Conservation (phyloP, 2,329 filamentous ascomycete species). For the Exophiala aquamarina region DNA sequence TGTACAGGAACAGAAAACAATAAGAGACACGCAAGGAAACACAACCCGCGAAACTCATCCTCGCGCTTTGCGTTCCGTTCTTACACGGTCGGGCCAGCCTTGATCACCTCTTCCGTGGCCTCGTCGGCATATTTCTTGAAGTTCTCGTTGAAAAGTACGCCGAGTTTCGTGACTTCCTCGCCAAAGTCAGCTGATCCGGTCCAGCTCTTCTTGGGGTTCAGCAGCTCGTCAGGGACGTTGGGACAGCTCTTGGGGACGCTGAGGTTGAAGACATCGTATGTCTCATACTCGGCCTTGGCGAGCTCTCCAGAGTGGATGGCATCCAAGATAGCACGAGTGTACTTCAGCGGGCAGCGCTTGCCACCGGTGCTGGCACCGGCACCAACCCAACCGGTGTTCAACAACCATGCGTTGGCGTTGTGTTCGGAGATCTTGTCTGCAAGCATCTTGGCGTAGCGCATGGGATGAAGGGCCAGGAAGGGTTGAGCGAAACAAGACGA, state of each 20-base stretch:
- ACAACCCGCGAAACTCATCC: neutral
- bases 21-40: neutral
- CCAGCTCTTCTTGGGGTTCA: constrained; percentile 95
- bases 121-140: constrained; percentile 92
- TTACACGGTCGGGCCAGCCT: constrained; percentile 41
- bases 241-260: constrained; percentile 90
- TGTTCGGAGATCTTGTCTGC: constrained; percentile 96
- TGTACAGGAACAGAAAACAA: constrained; percentile 19
- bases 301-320: constrained; percentile 97
- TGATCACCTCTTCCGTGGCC: constrained; percentile 76
- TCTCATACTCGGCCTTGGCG: constrained; percentile 89
- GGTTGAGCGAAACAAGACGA: constrained; percentile 99
- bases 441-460: constrained; percentile 98
- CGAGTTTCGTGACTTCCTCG: constrained; percentile 86
- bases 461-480: constrained; percentile 97
- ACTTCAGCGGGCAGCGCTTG: constrained; percentile 97
- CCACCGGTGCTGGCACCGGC: constrained; percentile 87
- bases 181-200: constrained; percentile 80
- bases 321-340: constrained; percentile 97
- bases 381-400: constrained; percentile 98
- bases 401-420: constrained; percentile 94
- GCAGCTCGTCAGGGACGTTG: constrained; percentile 82
- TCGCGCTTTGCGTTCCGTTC: neutral
- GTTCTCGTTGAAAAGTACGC: constrained; percentile 88
- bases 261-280: constrained; percentile 94